phyloP scores from a whole-genome alignment of 345 rosid species.

The Citrus medica region DNA sequence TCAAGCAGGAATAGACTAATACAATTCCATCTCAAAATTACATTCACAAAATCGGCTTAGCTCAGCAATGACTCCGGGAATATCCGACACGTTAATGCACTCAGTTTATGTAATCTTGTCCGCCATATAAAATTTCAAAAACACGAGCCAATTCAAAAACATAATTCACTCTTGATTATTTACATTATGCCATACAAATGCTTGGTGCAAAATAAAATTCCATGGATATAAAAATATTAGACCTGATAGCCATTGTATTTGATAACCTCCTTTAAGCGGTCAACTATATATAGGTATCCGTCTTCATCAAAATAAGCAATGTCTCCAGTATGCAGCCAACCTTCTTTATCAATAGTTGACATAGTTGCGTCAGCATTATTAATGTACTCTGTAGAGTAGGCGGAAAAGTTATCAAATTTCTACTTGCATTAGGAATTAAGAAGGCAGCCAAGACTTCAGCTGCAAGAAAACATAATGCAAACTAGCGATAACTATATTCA shows the following conservation, averaged over 20 bases:
- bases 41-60: neutral
- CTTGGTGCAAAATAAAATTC: neutral
- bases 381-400: slow-evolving; percentile 49
- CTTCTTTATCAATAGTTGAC: slow-evolving; percentile 50
- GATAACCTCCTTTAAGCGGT: slow-evolving; percentile 79
- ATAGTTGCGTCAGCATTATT: slow-evolving; percentile 60
- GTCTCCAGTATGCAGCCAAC: slow-evolving; percentile 92
- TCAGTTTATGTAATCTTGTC: neutral
- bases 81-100: neutral
- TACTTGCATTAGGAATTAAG: neutral
- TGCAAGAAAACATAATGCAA: neutral
- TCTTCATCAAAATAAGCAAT: slow-evolving; percentile 67
- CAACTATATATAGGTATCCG: slow-evolving; percentile 65
- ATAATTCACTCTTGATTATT: neutral
- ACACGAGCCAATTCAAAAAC: neutral
- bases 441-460: neutral
- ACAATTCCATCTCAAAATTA: neutral
- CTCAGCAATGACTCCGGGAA: neutral
- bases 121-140: neutral
- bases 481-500: neutral
- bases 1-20: neutral
- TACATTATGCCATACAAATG: neutral
- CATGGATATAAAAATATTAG: neutral
- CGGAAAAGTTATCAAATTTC: neutral
- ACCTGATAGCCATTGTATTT: slow-evolving; percentile 96